Conservation (phyloP, 106 monocot species). For the Dioscorea dumetorum region DNA sequence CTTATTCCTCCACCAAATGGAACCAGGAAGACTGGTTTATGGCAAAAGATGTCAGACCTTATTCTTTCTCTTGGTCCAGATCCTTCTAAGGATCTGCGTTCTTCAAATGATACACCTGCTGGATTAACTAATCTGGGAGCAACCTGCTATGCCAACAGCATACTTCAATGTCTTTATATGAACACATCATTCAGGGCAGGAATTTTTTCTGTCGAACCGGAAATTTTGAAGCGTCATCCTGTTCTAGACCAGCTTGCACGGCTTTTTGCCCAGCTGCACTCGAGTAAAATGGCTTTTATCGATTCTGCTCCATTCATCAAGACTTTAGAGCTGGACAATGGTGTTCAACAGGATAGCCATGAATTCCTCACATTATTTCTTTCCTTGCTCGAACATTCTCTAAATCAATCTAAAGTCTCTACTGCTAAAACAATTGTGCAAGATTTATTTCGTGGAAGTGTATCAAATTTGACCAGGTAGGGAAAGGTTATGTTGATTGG, state of each 20-base stretch:
- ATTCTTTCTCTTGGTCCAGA: slow-evolving; percentile 64
- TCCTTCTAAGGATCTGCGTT: slow-evolving; percentile 65
- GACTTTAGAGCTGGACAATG: slow-evolving; percentile 92
- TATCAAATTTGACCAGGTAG: slow-evolving; percentile 92
- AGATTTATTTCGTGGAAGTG: slow-evolving; percentile 84
- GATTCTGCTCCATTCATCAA: slow-evolving; percentile 96
- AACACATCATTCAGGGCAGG: slow-evolving; percentile 66
- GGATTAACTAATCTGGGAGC: slow-evolving; percentile 95
- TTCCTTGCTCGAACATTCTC: slow-evolving; percentile 79
- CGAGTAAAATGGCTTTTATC: slow-evolving; percentile 80
- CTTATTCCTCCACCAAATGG: slow-evolving; percentile 68
- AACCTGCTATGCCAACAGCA: slow-evolving; percentile 99
- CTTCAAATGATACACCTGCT: slow-evolving; percentile 66
- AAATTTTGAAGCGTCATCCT: slow-evolving; percentile 62
- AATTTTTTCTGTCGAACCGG: slow-evolving; percentile 76
- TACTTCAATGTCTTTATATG: slow-evolving; percentile 99
- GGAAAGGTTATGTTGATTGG: neutral
- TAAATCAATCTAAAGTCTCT: slow-evolving; percentile 60
- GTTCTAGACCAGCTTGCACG: slow-evolving; percentile 82
- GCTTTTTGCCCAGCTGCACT: slow-evolving; percentile 85
- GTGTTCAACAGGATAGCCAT: slow-evolving; percentile 95
- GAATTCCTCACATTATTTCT: slow-evolving; percentile 97
- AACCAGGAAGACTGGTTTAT: slow-evolving; percentile 68
- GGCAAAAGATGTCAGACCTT: slow-evolving; percentile 85
- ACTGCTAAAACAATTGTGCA: slow-evolving; percentile 68